These are phyloP conservation scores for Boletus pseudo-olivaceus DNA, from an alignment of 768 basidiomycete genomes.

Conservation along the genomic window DNA sequence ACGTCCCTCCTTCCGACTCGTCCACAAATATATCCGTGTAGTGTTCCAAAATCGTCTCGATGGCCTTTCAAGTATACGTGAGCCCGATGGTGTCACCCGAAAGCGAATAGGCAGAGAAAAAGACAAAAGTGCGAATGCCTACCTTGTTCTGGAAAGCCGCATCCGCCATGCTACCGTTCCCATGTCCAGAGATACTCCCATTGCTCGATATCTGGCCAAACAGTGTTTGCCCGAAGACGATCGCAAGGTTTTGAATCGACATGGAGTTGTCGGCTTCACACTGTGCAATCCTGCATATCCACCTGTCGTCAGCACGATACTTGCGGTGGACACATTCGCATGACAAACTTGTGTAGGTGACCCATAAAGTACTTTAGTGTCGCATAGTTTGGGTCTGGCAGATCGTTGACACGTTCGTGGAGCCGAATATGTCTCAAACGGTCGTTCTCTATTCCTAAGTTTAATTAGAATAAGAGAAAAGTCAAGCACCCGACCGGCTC, in stretches of 20 bases:
- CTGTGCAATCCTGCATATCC: constrained; percentile 62
- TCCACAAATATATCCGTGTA: constrained; percentile 97
- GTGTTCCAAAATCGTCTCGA: constrained; percentile 93
- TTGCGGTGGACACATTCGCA: neutral
- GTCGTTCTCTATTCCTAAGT: constrained; percentile 85
- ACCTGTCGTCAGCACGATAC: constrained; percentile 6
- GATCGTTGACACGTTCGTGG: constrained; percentile 95
- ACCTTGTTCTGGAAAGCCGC: constrained; percentile 73
- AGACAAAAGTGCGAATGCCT: constrained; percentile 1
- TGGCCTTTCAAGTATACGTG: constrained; percentile 51
- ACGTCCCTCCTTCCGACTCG: constrained; percentile 53
- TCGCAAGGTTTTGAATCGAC: constrained; percentile 89
- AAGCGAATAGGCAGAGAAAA: neutral
- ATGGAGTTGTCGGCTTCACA: constrained; percentile 82
- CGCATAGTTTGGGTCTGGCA: constrained; percentile 98
- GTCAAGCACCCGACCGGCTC: constrained; percentile 31
- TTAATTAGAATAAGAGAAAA: neutral
- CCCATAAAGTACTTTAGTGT: constrained; percentile 95
- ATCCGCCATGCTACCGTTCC: constrained; percentile 61
- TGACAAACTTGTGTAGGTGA: constrained; percentile 78
- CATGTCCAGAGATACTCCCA: constrained; percentile 43
- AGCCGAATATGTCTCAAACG: constrained; percentile 91
- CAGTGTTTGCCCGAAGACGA: constrained; percentile 97
- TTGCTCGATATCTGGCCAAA: constrained; percentile 65
- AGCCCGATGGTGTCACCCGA: neutral